Conservation (phyloP, 352 stramenopile species). For the Pythium insidiosum region DNA sequence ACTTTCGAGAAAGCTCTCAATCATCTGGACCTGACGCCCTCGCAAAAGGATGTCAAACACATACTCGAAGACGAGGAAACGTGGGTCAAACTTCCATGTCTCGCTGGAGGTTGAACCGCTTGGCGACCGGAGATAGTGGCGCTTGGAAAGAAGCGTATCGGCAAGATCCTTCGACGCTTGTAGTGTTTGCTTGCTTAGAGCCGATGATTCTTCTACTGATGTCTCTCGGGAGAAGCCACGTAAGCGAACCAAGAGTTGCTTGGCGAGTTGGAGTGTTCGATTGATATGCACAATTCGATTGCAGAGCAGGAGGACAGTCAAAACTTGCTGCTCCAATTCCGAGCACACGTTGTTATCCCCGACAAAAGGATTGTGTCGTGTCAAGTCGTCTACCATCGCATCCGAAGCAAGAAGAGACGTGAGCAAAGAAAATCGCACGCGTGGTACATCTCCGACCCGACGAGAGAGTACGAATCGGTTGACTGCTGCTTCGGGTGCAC, state of each 20-base stretch:
- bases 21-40: slow-evolving; percentile 97
- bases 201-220: no score
- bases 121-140: slow-evolving; percentile 44
- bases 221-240: not conserved
- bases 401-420: slow-evolving; percentile 62
- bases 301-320: slow-evolving; percentile 62
- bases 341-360: not conserved
- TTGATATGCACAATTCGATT: slow-evolving; percentile 84
- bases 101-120: no score
- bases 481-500: slow-evolving; percentile 13
- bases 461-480: slow-evolving; percentile 55
- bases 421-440: slow-evolving; percentile 71
- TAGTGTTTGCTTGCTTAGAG: slow-evolving; percentile 45
- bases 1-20: slow-evolving; percentile 96
- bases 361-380: slow-evolving; percentile 60
- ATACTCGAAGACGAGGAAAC: slow-evolving; percentile 99
- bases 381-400: slow-evolving; percentile 50
- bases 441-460: slow-evolving; percentile 46
- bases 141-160: slow-evolving; percentile 62
- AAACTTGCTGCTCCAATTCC: slow-evolving; percentile 35
- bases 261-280: slow-evolving; percentile 49
- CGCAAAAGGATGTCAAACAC: slow-evolving; percentile 97
- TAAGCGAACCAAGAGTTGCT: slow-evolving; percentile 2
- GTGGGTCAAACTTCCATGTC: slow-evolving; percentile 91
- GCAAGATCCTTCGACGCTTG: slow-evolving; percentile 81